Evolutionary conservation across 139 green algal species (phyloP), one percentile per base, ranked within the genome.

Genomic region (Spirogloea muscicola): DNA sequence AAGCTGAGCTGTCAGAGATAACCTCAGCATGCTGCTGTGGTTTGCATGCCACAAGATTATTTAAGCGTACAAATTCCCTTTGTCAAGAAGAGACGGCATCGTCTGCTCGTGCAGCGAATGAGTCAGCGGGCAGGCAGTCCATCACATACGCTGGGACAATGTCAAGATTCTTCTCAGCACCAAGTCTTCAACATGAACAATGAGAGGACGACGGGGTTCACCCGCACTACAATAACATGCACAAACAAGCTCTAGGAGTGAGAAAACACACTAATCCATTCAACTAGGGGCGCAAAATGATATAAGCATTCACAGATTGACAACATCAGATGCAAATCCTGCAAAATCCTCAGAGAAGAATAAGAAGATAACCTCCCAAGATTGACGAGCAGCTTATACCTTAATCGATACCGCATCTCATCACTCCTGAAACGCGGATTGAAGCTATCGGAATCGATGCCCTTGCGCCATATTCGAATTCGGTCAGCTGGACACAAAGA

Each of bases 111-210:
- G 61, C 36, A 70, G 58, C 9, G 84, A 81, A 31, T 72, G 61
- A n/a, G 13, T n/a, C n/a, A n/a, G n/a, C n/a, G n/a, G n/a, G n/a
- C n/a, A n/a, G n/a, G n/a, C n/a, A n/a, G n/a, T n/a, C n/a, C n/a
- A n/a, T n/a, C 10, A 76, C 74, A 70, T 51, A 81, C 74, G 34
- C 21, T 60, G 84, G 83, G 70, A 89, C 58, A 4, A 72, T 58
- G n/a, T 38, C 64, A 34, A 89, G 64, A 36, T 88, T 88, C 81
- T 90, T 90, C 79, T 90, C 86, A 65, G 84, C 86, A 27, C 94
- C 94, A 38, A 98, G 87, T 1, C 94, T 82, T 6, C 94, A 29
- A 98, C 94, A 58, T 96, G 94, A n/a, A 93, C 77, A 41, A 98
- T 78, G 57, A 97, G 74, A n/a, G 87, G 84, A 0, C 74, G 81